Conservation (phyloP, 495 filamentous ascomycete genomes). For the Penicillium antarcticum region DNA sequence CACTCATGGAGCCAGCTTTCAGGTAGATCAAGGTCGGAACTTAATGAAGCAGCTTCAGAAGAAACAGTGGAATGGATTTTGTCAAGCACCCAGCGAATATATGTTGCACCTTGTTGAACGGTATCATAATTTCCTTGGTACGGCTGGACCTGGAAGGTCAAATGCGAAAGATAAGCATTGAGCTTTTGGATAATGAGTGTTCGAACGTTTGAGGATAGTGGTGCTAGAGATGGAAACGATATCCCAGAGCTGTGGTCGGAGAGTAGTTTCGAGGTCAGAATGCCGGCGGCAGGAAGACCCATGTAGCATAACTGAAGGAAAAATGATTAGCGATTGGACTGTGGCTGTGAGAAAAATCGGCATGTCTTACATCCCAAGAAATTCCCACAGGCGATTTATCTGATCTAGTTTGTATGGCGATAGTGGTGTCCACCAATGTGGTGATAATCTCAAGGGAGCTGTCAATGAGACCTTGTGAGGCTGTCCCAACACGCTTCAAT, state of each 20-base stretch:
- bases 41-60: neutral
- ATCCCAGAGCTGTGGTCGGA: neutral
- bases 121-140: neutral
- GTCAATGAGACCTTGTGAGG: neutral
- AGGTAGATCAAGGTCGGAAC: neutral
- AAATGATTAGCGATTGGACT: neutral
- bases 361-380: neutral
- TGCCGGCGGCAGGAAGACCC: slow-evolving; percentile 8
- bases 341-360: neutral
- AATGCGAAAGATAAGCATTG: neutral
- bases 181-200: neutral
- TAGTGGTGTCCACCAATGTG: neutral
- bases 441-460: neutral
- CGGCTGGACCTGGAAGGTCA: neutral
- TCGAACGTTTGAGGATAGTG: neutral
- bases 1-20: neutral
- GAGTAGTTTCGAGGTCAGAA: slow-evolving; percentile 1
- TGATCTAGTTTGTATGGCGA: neutral
- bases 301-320: slow-evolving; percentile 7
- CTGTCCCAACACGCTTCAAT: neutral
- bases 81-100: neutral
- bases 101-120: neutral
- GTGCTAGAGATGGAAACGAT: neutral
- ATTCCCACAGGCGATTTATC: neutral
- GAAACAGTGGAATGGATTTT: neutral